Evolutionary conservation across 2,329 filamentous ascomycete species (phyloP).

Genomic region (Trichoderma brevicompactum): DNA sequence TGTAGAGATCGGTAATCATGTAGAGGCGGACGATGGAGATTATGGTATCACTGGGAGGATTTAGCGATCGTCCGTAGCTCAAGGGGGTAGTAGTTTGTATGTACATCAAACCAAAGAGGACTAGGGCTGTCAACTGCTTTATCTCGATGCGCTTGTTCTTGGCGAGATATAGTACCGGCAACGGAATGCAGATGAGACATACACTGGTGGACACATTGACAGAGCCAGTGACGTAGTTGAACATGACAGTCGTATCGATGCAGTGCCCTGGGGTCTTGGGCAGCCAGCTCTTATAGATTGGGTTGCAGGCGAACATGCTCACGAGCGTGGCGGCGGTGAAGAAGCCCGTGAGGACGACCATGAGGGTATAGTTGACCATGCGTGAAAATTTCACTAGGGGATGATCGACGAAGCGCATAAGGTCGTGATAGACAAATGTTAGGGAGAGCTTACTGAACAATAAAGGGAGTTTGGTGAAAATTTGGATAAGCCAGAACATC

Average conservation of each 20-base stretch:
- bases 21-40: slow-evolving; percentile 7
- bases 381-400: background rate
- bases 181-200: background rate
- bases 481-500: slow-evolving; percentile 14
- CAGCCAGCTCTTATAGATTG: background rate
- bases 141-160: slow-evolving; percentile 1
- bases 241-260: slow-evolving; percentile 2
- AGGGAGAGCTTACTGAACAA: slow-evolving; percentile 1
- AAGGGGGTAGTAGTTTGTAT: background rate
- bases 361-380: background rate
- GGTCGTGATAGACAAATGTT: slow-evolving; percentile 3
- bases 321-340: background rate
- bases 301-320: slow-evolving; percentile 13
- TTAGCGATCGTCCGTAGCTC: background rate
- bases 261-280: background rate
- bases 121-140: background rate
- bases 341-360: background rate
- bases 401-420: background rate
- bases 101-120: slow-evolving; percentile 3
- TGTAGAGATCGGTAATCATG: slow-evolving; percentile 2
- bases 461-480: background rate
- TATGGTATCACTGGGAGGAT: background rate
- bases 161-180: background rate
- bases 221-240: slow-evolving; percentile 4
- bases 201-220: background rate